Conservation (phyloP, 2,329 filamentous ascomycete genomes). For the Coniochaeta ligniaria region DNA sequence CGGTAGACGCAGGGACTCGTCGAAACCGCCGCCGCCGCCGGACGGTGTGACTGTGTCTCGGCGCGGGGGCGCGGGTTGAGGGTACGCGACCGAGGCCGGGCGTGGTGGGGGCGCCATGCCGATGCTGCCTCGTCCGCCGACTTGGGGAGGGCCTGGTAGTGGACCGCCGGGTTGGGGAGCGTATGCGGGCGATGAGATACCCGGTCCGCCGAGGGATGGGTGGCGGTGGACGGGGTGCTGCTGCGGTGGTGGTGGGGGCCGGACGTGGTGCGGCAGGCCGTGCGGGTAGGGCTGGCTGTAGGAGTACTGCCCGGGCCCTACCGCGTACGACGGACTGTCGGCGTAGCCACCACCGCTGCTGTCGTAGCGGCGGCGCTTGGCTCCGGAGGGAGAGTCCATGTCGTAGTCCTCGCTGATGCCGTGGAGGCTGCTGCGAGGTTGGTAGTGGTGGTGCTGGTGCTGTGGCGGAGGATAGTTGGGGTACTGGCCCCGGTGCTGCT, state of each 20-base stretch:
- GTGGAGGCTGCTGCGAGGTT: slow-evolving; percentile 14
- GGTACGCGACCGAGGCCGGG: slow-evolving; percentile 2
- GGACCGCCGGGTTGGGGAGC: not conserved
- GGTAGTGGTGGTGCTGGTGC: slow-evolving; percentile 10
- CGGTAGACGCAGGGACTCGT: slow-evolving; percentile 46
- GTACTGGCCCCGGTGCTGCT: not conserved
- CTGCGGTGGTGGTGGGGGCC: slow-evolving; percentile 5
- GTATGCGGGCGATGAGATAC: not conserved
- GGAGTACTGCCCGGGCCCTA: not conserved
- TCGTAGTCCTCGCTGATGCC: slow-evolving; percentile 30
- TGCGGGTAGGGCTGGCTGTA: not conserved
- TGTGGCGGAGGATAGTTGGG: not conserved
- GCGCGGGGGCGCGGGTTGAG: not conserved
- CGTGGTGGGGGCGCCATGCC: slow-evolving; percentile 12
- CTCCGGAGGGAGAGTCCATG: slow-evolving; percentile 25
- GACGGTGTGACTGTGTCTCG: slow-evolving; percentile 18
- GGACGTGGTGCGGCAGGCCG: not conserved
- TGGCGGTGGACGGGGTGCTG: slow-evolving; percentile 4
- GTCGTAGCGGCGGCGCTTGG: slow-evolving; percentile 24
- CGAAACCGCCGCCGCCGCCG: slow-evolving; percentile 41
- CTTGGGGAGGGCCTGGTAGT: slow-evolving; percentile 8
- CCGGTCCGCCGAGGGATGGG: slow-evolving; percentile 5
- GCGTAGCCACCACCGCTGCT: slow-evolving; percentile 15
- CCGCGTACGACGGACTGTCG: slow-evolving; percentile 5
- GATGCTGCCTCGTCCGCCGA: slow-evolving; percentile 1